A percentile compares a stretch with the other conserved stretches of the same genome.
phyloP scores from a whole-genome alignment of 352 stramenopile species.

The Blastocystis sp. region DNA sequence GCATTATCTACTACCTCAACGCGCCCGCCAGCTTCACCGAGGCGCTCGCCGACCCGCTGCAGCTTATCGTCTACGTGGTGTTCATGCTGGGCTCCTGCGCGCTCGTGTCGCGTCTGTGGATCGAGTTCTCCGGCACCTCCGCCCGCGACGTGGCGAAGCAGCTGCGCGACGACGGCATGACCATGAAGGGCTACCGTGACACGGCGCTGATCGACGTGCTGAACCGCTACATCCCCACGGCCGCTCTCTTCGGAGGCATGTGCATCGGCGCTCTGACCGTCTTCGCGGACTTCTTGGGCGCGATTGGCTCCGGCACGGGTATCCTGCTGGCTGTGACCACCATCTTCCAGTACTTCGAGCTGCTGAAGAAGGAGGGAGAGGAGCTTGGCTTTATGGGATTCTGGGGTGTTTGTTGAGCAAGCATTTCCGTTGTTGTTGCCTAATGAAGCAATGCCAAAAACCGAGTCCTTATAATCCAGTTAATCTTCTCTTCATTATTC shows the following conservation, averaged over 20 bases:
- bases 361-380: conserved; percentile 86
- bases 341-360: conserved; percentile 99
- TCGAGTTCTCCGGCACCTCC: conserved; percentile 95
- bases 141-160: conserved; percentile 96
- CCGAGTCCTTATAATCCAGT: too few relatives aligned
- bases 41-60: conserved; percentile 95
- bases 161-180: conserved; percentile 92
- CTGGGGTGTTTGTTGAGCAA: conserved; percentile 6
- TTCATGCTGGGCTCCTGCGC: conserved; percentile 97
- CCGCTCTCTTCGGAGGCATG: conserved; percentile 97
- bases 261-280: conserved; percentile 97
- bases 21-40: conserved; percentile 88
- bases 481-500: too few relatives aligned
- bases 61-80: conserved; percentile 95
- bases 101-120: conserved; percentile 98
- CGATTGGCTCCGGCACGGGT: conserved; percentile 95
- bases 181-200: conserved; percentile 97
- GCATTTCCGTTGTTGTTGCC: conserved; percentile 11
- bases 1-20: conserved; percentile 95
- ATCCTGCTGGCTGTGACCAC: conserved; percentile 98
- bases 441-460: too few relatives aligned
- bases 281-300: conserved; percentile 94
- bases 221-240: conserved; percentile 97
- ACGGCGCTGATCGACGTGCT: conserved; percentile 92
- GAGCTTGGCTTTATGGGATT: conserved; percentile 62